Conservation (phyloP, 2,329 filamentous ascomycete species). For the Aspergillus fijiensis region DNA sequence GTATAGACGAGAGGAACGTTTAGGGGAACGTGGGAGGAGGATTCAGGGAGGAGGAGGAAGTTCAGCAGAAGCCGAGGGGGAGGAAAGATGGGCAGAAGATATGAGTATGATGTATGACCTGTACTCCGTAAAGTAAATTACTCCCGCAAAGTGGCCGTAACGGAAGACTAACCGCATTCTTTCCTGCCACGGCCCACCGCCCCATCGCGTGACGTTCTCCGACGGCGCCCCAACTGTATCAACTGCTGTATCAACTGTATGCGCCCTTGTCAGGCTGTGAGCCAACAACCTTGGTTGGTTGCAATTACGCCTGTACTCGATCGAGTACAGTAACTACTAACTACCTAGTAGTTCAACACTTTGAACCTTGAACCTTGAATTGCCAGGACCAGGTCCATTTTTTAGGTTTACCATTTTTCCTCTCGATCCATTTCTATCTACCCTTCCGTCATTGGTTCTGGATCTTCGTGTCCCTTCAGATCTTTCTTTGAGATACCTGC, state of each 20-base stretch:
- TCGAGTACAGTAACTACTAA: not conserved
- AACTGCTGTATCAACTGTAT: not conserved
- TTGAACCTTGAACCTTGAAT: not conserved
- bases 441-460: not conserved
- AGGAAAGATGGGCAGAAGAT: constrained; percentile 12
- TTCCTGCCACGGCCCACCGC: constrained; percentile 37
- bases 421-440: not conserved
- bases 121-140: not conserved
- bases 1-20: not conserved
- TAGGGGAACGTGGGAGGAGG: constrained; percentile 11
- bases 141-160: constrained; percentile 21
- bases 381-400: constrained; percentile 4
- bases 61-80: not conserved
- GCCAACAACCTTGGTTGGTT: constrained; percentile 19
- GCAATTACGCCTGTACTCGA: constrained; percentile 18
- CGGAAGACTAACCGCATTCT: constrained; percentile 23
- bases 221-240: constrained; percentile 24
- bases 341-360: too few relatives aligned
- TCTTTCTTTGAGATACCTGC: constrained; percentile 1
- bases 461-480: not conserved
- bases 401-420: constrained; percentile 9
- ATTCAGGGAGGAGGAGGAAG: too few relatives aligned
- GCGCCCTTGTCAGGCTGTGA: constrained; percentile 19
- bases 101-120: constrained; percentile 35
- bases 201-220: constrained; percentile 36